Base-by-base conservation (phyloP, 208 protist genomes). In the Acanthamoeba healyi region DNA sequence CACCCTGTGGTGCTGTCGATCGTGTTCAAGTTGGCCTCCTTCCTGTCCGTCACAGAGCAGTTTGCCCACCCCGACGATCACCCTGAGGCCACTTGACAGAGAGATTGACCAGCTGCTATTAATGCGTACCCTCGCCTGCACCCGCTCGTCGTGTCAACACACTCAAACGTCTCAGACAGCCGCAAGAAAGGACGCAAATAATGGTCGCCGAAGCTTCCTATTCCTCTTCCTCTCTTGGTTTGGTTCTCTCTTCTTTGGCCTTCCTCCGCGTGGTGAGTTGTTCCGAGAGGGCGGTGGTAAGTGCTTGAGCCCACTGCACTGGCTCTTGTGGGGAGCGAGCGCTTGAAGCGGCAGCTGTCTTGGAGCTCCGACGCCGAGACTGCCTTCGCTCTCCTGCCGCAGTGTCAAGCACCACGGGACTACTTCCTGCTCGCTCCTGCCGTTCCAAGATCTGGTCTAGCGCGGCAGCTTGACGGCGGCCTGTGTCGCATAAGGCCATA, bases 1-100 rank as follows among this genome's bases (percentile, higher is more conserved):
- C 72, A 81, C 29, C 72, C 72, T 4, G 72, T 81, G 36, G 72
- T 81, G 36, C 72, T 81, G 17, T 81, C 72, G 17, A 81, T 81
- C 40, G 72, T 81, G 36, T 81, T 51, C 40, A 81, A 81, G 36
- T 29, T 81, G 34, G 72, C 72, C 29, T 81, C 72, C 40, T 81
- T 81, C 72, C 40, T 81, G 5, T 46, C 32, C 22, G 72, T 81
- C 22, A 81, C 72, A 4, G 72, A 81, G 5, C 72, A 81, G 22
- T 81, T 81, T 22, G 72, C 36, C 22, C 72, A 81, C 22, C 72
- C 72, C 29, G 32, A 46, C 32, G 36, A 81, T 12, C 61, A 70
- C n/a, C n/a, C 61, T 15, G 61, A 70, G 61, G 14, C n/a, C 61
- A 26, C 61, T 15, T 70, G 7, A n/a, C 24, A 24, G 15, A 24